phyloP scores from a whole-genome alignment of 257 asterid genomes.

The Verbascum thapsus region DNA sequence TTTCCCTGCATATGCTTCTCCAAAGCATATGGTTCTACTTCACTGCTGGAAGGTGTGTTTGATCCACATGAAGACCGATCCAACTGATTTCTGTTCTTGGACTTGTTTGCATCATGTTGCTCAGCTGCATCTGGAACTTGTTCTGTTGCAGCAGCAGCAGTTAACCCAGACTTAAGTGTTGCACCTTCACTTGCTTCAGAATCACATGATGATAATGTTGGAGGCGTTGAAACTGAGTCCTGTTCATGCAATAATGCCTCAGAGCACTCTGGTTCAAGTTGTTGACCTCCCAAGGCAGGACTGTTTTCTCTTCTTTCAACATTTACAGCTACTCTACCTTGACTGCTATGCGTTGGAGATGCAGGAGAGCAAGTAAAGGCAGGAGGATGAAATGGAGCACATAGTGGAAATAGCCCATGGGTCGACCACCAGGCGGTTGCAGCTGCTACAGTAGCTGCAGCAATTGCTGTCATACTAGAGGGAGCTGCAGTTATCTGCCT shows the following conservation, averaged over 20 bases:
- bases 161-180: constrained; percentile 40
- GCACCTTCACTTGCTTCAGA: constrained; percentile 64
- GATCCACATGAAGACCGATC: constrained; percentile 99
- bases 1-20: constrained; percentile 61
- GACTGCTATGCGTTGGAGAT: constrained; percentile 49
- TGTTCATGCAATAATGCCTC: constrained; percentile 64
- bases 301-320: constrained; percentile 45
- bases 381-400: constrained; percentile 74
- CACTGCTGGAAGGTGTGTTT: constrained; percentile 96
- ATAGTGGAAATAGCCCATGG: constrained; percentile 85
- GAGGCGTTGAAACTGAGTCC: constrained; percentile 48
- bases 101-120: constrained; percentile 50
- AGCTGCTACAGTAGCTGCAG: constrained; percentile 96
- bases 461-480: constrained; percentile 73
- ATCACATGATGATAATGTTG: constrained; percentile 57
- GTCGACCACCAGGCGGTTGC: constrained; percentile 99
- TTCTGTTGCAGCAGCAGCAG: constrained; percentile 42
- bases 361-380: constrained; percentile 60
- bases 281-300: constrained; percentile 46
- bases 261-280: constrained; percentile 50
- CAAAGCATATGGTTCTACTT: constrained; percentile 73
- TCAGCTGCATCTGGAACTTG: constrained; percentile 41
- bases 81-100: constrained; percentile 61
- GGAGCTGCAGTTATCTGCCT: constrained; percentile 56
- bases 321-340: constrained; percentile 41